Evolutionary conservation across 345 rosid genomes (phyloP).

Genomic region (Hibiscus trionum): DNA sequence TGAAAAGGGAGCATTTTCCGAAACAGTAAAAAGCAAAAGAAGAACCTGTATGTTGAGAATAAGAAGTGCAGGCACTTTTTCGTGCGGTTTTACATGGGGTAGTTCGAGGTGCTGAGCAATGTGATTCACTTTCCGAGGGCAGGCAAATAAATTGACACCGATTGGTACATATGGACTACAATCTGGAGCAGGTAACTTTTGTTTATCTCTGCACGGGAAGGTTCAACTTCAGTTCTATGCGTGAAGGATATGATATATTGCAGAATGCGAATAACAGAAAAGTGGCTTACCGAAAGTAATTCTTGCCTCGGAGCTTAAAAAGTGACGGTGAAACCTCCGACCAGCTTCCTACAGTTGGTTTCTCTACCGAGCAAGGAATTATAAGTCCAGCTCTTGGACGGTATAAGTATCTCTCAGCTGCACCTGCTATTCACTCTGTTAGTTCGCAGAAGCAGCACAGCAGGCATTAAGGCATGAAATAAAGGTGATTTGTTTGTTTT

Average conservation of each 20-base stretch:
- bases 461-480: not conserved
- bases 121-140: conserved; percentile 77
- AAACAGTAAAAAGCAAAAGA: not conserved
- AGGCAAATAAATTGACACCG: conserved; percentile 70
- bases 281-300: conserved; percentile 52
- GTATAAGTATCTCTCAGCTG: conserved; percentile 50
- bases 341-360: conserved; percentile 48
- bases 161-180: conserved; percentile 56
- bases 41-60: conserved; percentile 86
- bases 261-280: not conserved
- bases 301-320: conserved; percentile 54
- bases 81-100: conserved; percentile 55
- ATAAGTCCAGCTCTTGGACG: conserved; percentile 55
- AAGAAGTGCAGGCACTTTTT: conserved; percentile 62
- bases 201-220: conserved; percentile 61
- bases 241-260: not conserved
- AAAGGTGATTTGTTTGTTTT: not conserved
- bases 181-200: conserved; percentile 61
- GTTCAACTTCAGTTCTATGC: conserved; percentile 5
- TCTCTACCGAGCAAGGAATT: conserved; percentile 44
- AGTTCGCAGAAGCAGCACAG: not conserved
- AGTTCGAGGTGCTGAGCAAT: conserved; percentile 84
- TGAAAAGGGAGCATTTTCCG: not conserved
- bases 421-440: conserved; percentile 22
- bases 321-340: conserved; percentile 60